Conservation (phyloP, 2,329 filamentous ascomycete genomes). For the Alternaria tenuissima region DNA sequence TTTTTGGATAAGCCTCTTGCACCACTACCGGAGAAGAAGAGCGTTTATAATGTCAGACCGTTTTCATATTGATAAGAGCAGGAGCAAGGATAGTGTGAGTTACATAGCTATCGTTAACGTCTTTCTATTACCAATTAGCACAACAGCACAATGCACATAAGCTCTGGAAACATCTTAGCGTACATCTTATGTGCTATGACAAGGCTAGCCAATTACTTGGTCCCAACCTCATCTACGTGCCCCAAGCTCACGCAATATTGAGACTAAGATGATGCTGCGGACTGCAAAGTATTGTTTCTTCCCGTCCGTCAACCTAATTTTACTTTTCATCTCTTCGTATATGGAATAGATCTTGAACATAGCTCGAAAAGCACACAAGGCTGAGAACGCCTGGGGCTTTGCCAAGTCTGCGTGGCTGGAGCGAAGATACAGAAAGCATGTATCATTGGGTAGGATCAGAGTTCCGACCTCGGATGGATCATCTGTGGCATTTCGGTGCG, state of each 20-base stretch:
- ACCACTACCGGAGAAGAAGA: conserved; percentile 52
- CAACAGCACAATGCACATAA: background rate
- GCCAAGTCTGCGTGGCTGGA: background rate
- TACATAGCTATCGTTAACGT: background rate
- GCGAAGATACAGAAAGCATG: background rate
- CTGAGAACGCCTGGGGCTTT: conserved; percentile 1
- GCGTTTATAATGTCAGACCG: conserved; percentile 43
- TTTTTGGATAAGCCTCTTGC: conserved; percentile 49
- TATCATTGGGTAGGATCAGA: background rate
- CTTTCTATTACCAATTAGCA: background rate
- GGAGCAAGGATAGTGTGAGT: background rate
- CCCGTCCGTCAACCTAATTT: background rate
- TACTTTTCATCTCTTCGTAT: background rate
- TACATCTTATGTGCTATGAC: background rate
- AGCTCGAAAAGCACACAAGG: background rate
- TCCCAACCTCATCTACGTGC: background rate
- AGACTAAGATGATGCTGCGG: background rate
- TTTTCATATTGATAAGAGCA: conserved; percentile 45
- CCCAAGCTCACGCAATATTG: background rate
- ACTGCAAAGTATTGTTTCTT: background rate
- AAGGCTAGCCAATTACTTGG: background rate
- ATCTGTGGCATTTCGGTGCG: background rate
- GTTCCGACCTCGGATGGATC: background rate
- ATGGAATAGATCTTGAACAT: background rate
- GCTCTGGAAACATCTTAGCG: background rate